Evolutionary conservation across 805 yeast genomes (phyloP).

Genomic region (Soucietia sequanensis): DNA sequence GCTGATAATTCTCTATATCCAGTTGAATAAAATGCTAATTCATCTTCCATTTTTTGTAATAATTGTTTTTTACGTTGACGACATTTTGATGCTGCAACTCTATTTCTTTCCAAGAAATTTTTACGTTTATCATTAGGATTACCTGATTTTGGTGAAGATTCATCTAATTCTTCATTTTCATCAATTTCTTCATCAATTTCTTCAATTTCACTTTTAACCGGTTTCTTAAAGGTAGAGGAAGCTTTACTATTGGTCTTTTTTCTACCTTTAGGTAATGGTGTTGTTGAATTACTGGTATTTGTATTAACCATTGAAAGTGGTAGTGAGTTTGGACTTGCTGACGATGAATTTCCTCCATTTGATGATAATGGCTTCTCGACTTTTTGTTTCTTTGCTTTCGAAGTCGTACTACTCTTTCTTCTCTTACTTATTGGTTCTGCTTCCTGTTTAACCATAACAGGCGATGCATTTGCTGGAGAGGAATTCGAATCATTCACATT

Average conservation of each 20-base stretch:
- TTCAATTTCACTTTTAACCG: not conserved
- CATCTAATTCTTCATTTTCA: conserved; percentile 5
- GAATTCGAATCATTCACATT: no score
- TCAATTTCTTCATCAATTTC: not conserved
- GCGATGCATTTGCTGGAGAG: no score
- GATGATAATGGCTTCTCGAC: not conserved
- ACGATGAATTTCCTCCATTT: not conserved
- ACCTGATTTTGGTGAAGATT: not conserved
- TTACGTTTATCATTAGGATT: conserved; percentile 59
- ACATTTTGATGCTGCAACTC: conserved; percentile 95
- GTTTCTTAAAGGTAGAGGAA: no score
- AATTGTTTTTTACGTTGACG: conserved; percentile 91
- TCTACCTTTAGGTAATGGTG: conserved; percentile 8
- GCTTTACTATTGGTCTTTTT: no score
- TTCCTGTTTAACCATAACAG: no score
- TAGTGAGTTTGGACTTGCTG: not conserved
- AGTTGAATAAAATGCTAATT: conserved; percentile 63
- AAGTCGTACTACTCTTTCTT: not conserved
- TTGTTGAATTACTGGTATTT: no score
- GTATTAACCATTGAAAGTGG: not conserved
- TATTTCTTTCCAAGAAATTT: conserved; percentile 80
- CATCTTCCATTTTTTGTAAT: conserved; percentile 78
- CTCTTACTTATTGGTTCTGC: not conserved
- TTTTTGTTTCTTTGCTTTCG: not conserved
- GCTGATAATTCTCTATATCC: conserved; percentile 67